A percentile compares a stretch with the other conserved stretches of the same genome.
phyloP scores from a whole-genome alignment of 345 rosid genomes.

The Citrus mangshanensis region DNA sequence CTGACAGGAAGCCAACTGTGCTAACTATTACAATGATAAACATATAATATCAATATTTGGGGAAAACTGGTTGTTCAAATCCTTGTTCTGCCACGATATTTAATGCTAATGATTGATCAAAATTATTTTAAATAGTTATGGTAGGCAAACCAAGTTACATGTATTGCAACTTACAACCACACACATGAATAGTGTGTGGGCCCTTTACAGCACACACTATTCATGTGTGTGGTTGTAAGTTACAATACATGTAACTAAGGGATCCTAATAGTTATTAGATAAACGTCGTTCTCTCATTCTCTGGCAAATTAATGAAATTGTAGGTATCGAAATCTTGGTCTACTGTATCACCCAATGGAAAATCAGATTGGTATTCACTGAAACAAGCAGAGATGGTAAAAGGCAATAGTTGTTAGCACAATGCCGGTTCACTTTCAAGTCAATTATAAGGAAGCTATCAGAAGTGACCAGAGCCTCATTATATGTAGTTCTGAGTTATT shows the following conservation, averaged over 20 bases:
- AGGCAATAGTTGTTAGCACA: conserved; percentile 54
- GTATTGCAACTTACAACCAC: too few relatives aligned
- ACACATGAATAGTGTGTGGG: too few relatives aligned
- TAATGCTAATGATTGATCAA: neutral
- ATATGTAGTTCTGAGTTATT: conserved; percentile 92
- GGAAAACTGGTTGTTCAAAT: neutral
- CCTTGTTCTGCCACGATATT: neutral
- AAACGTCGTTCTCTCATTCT: neutral
- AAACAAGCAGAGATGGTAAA: conserved; percentile 78
- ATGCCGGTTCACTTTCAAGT: conserved; percentile 97
- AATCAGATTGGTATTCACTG: conserved; percentile 65
- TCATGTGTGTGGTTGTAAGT: too few relatives aligned
- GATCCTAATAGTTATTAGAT: neutral
- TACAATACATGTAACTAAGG: too few relatives aligned
- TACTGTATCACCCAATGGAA: conserved; percentile 45
- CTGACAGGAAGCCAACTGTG: neutral
- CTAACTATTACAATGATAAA: neutral
- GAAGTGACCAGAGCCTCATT: conserved; percentile 46
- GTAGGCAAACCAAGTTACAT: too few relatives aligned
- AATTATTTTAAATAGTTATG: neutral
- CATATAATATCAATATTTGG: neutral
- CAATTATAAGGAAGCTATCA: conserved; percentile 75
- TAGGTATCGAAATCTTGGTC: conserved; percentile 91
- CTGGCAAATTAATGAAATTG: neutral
- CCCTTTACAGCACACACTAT: too few relatives aligned